Conservation (phyloP, 2,329 filamentous ascomycete genomes). For the Aureobasidium sp. region DNA sequence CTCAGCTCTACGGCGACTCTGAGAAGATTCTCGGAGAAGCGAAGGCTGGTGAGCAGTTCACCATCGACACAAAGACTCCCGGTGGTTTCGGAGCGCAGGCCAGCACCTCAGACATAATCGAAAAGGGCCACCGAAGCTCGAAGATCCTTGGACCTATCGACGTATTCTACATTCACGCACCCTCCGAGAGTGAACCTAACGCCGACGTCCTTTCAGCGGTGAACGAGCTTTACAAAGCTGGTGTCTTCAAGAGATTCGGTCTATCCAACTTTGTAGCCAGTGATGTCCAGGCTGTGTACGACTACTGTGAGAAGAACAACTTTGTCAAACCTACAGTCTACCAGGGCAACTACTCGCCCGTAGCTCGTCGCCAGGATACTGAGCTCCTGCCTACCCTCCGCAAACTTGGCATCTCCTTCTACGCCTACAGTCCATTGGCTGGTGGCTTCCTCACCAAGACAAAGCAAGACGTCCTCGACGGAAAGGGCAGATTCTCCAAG, state of each 20-base stretch:
- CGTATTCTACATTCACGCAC: constrained; percentile 24
- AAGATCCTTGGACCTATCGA: constrained; percentile 10
- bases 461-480: constrained; percentile 29
- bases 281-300: constrained; percentile 31
- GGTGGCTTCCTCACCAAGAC: constrained; percentile 29
- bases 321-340: constrained; percentile 38
- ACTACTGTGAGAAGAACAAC: constrained; percentile 28
- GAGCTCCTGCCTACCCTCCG: constrained; percentile 37
- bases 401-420: constrained; percentile 35
- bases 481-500: constrained; percentile 22
- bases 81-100: constrained; percentile 31
- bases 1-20: constrained; percentile 33
- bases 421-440: constrained; percentile 34
- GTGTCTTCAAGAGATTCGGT: constrained; percentile 34
- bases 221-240: constrained; percentile 26
- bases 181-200: constrained; percentile 21
- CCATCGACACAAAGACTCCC: constrained; percentile 38
- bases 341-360: constrained; percentile 35
- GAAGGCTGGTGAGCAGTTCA: constrained; percentile 33
- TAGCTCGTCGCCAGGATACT: constrained; percentile 31
- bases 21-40: constrained; percentile 34
- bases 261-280: constrained; percentile 37
- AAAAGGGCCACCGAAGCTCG: not conserved
- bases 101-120: constrained; percentile 23
- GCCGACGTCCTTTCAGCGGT: constrained; percentile 25